These are phyloP conservation scores for Boletus reticulatus DNA, from an alignment of 768 basidiomycete species.

Conservation along the genomic window DNA sequence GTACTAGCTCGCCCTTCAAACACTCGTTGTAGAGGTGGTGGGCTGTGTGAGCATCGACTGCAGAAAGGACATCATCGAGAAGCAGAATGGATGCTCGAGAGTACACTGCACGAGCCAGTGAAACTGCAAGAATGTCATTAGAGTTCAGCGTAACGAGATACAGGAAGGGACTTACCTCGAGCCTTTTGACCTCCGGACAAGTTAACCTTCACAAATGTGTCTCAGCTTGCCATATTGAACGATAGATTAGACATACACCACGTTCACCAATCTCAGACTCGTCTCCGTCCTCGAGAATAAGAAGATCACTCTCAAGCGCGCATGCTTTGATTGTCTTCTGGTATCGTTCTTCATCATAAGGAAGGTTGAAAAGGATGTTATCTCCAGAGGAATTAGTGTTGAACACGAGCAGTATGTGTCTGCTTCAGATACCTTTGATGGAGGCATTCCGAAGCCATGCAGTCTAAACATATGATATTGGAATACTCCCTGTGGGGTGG, in stretches of 20 bases:
- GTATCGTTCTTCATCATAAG: constrained; percentile 72
- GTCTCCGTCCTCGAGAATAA: constrained; percentile 85
- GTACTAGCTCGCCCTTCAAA: constrained; percentile 73
- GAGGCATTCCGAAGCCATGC: constrained; percentile 77
- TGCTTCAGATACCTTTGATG: constrained; percentile 22
- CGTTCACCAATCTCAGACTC: constrained; percentile 87
- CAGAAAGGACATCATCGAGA: constrained; percentile 75
- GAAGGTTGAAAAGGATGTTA: constrained; percentile 81
- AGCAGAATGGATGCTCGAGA: constrained; percentile 80
- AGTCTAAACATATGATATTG: constrained; percentile 30
- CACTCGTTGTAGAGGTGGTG: constrained; percentile 80
- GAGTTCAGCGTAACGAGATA: not conserved
- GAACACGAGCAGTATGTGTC: constrained; percentile 36
- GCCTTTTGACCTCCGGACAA: constrained; percentile 63
- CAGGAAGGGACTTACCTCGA: constrained; percentile 42
- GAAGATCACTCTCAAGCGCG: constrained; percentile 70
- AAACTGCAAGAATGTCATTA: constrained; percentile 42
- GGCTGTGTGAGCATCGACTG: constrained; percentile 85
- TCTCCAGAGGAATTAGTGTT: constrained; percentile 31
- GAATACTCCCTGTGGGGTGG: constrained; percentile 1
- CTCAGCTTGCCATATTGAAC: not conserved
- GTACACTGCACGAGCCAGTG: constrained; percentile 84
- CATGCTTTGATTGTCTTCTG: constrained; percentile 73
- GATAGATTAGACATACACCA: constrained; percentile 45
- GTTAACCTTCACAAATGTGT: constrained; percentile 22